Evolutionary conservation across 768 basidiomycete species (phyloP), one percentile per base, ranked within the genome.

Genomic region (Kwoniella mangroviensis): DNA sequence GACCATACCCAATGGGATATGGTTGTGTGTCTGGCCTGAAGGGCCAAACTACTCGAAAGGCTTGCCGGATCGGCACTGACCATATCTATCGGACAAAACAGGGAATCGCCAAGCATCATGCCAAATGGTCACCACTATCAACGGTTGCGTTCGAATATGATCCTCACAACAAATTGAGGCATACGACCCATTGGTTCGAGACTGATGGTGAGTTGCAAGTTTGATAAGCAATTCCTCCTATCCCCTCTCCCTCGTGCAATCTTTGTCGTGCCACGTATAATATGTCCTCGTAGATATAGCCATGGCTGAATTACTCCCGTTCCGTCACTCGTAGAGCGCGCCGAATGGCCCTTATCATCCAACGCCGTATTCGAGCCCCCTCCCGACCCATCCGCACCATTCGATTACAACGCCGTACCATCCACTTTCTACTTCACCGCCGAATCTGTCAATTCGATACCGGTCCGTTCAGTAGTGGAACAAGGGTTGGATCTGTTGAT

Each of bases 91-190:
- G 54, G 15, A 28, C 54, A 24, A 19, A 13, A 13, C 77, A 98
- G 96, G 96, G 96, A 52, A 90, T 97, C 69, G 94, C 96, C 3
- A 98, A 98, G 86, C 94, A 97, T 82, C 97, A 99, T 80, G 94
- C 97, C 13, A 99, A 99, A 84, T 99, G 96, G 93, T 96, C 94
- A 0, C 96, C 97, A 13, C 92, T 94, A 70, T 92, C 94, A 1
- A 94, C 97, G 9, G 90, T 99, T 19, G 89, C 90, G 9, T 98
- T 96, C 73, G 97, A 99, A 85, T 99, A 99, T 73, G 97, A 99
- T 83, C 97, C 97, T 13, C 88, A 98, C 86, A 99, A 99, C 85
- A 94, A 94, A 83, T 86, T 99, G 41, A 89, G 94, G 63, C 97
- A 99, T 84, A 98, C 97, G 3, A 89, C 91, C 2, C 89, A 97